Evolutionary conservation across 2,329 filamentous ascomycete genomes (phyloP), one percentile per base, ranked within the genome.

Genomic region (Aspergillus tubingensis): DNA sequence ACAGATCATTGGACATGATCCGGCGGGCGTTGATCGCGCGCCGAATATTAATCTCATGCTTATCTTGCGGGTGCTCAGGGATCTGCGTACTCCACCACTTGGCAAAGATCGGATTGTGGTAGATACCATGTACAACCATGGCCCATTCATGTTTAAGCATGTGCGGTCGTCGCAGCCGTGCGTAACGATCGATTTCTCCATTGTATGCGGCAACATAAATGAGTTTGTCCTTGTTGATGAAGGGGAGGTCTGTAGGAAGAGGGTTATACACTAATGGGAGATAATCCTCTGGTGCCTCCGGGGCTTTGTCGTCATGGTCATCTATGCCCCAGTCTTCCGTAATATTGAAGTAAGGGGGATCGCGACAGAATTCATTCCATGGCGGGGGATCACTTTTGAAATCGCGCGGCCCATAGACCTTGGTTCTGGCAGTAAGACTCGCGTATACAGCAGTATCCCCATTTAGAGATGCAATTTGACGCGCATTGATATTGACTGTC

Each of bases 131-230:
- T 1, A 76, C 47, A 6, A 76, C 58, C 41, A 69, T 73, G 8
- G 25, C 10, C 2, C 63, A 7, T 58, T 80, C 76, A 5, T 60
- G 27, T 7, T 51, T 1, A 3, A 76, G 32, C 44, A 65, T 32
- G 3, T 50, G 39, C 3, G 73, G 76, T 8, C 74, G 65, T 15
- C 68, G 65, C 0, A 81, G 67, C 0, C 77, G 72, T 0, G 57
- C 21, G 43, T 79, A 81, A 3, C 77, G 73, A 48, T 81, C 77
- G 5, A 80, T 61, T 19, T 81, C 70, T 2, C 78, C 77, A 0
- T 69, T 59, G 21, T 73, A 79, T 0, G 77, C 77, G 0, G 78
- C 76, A 54, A 74, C 69, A 4, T 69, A 62, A 11, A 80, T 77
- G 1, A 80, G 67, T 0, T 77, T 36, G 47, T 77, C 72, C 52